Evolutionary conservation across 2,329 filamentous ascomycete genomes (phyloP), one percentile per base, ranked within the genome.

Genomic region (Colletotrichum zoysiae): DNA sequence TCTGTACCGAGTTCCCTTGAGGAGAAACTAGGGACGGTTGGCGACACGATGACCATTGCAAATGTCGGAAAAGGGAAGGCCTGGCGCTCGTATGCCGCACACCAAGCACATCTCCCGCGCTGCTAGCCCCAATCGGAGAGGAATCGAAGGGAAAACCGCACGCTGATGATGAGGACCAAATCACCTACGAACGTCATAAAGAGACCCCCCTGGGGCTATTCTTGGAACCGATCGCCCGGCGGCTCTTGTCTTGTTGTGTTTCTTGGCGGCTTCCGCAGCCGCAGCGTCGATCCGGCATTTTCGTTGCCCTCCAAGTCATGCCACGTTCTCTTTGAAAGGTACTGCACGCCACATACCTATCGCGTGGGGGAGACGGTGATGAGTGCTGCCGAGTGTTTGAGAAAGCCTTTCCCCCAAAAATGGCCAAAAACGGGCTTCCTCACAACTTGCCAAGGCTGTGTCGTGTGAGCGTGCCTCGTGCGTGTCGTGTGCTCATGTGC

Each of bases 401-500:
- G 14, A 38, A 26, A 6, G 14, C 26, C 23, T 56, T 14, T 16
- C 44, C 20, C 20, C 35, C 9, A 5, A n/a, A 46, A 3, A 30
- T 30, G n/a, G n/a, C n/a, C n/a, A 2, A 30, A 46, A 12, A 51
- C 6, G 9, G 33, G 18, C 33, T 30, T 30, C 38, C 14, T 53
- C 18, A 6, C 26, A 51, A 63, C 6, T 33, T 30, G 42, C 35
- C 16, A 20, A 9, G 57, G 23, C 30, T 38, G 63, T 48, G 20
- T 65, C 59, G 56, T 64, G 70, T 72, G 70, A 59, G 50, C 42
- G 60, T 35, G 55, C 42, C 18, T 57, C 40, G 51, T 63, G 26
- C 1, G 58, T 68, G 58, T 65, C 69, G 55, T 72, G 70, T 72
- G 68, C 68, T 44, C 68, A 44, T 56, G 64, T 71, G 65, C 70